Evolutionary conservation across 768 basidiomycete genomes (phyloP).

Genomic region (Erythrobasidium yunnanense): DNA sequence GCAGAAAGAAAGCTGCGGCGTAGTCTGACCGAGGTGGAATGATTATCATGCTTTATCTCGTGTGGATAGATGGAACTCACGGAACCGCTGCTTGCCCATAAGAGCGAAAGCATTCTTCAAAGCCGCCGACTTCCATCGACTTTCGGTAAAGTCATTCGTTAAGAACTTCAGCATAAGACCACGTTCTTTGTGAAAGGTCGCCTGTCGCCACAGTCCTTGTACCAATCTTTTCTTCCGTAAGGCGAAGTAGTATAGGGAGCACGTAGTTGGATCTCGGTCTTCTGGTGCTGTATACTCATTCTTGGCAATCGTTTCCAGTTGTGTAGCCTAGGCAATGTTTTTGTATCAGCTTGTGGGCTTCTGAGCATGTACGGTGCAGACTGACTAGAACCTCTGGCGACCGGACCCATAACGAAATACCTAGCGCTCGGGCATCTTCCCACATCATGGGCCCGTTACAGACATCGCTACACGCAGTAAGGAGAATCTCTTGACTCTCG

Average conservation of each 20-base stretch:
- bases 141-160: conserved; percentile 70
- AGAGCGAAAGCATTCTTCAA: conserved; percentile 92
- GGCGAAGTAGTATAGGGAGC: conserved; percentile 89
- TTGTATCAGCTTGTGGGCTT: neutral
- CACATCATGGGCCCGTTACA: conserved; percentile 80
- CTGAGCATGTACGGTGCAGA: neutral
- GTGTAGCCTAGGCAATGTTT: conserved; percentile 50
- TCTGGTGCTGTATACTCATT: conserved; percentile 77
- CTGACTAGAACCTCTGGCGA: conserved; percentile 67
- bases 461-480: conserved; percentile 46
- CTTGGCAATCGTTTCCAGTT: conserved; percentile 77
- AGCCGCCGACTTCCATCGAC: conserved; percentile 83
- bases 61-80: conserved; percentile 47
- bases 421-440: conserved; percentile 74
- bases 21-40: conserved; percentile 54
- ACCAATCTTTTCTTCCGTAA: conserved; percentile 84
- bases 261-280: conserved; percentile 72
- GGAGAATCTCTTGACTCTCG: conserved; percentile 80
- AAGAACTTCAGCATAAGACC: conserved; percentile 80
- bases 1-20: conserved; percentile 94
- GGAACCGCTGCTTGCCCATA: conserved; percentile 78
- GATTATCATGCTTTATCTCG: neutral
- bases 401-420: conserved; percentile 76
- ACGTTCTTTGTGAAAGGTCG: conserved; percentile 85
- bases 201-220: conserved; percentile 90